phyloP scores from a whole-genome alignment of 257 asterid species.

The Salvia hispanica region DNA sequence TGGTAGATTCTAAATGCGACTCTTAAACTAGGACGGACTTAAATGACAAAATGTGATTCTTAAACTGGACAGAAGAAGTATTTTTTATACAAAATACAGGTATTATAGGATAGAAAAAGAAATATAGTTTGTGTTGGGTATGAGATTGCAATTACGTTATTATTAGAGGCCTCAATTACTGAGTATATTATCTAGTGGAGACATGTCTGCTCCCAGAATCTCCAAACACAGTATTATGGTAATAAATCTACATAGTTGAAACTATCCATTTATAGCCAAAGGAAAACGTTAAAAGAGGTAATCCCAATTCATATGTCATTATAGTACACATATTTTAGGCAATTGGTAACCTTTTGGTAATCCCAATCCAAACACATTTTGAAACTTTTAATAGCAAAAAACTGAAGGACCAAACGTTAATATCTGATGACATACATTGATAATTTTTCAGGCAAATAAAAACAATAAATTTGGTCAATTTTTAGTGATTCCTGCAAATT shows the following conservation, averaged over 20 bases:
- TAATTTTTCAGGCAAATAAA: no score
- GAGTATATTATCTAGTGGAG: not conserved
- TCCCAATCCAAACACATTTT: not conserved
- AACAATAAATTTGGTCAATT: no score
- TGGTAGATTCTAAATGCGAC: no score
- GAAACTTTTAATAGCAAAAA: constrained; percentile 25
- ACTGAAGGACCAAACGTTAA: constrained; percentile 19
- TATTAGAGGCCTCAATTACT: not conserved
- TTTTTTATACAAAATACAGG: no score
- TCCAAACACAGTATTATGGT: constrained; percentile 32
- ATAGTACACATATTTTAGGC: constrained; percentile 16
- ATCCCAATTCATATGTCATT: constrained; percentile 1
- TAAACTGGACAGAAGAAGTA: no score
- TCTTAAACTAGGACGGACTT: no score
- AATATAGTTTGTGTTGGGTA: no score
- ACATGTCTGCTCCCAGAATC: constrained; percentile 38
- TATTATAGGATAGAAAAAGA: no score
- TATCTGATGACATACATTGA: not conserved
- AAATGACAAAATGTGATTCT: no score
- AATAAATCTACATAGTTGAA: constrained; percentile 28
- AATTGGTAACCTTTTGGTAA: not conserved
- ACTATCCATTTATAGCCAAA: constrained; percentile 31
- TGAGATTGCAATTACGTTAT: no score
- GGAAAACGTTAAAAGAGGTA: constrained; percentile 6
- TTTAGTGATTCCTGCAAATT: no score